Percentiles rank a stretch among this genome's conserved stretches.
Evolutionary conservation across 352 stramenopile species (phyloP).

Genomic region (Pythium apleroticum): DNA sequence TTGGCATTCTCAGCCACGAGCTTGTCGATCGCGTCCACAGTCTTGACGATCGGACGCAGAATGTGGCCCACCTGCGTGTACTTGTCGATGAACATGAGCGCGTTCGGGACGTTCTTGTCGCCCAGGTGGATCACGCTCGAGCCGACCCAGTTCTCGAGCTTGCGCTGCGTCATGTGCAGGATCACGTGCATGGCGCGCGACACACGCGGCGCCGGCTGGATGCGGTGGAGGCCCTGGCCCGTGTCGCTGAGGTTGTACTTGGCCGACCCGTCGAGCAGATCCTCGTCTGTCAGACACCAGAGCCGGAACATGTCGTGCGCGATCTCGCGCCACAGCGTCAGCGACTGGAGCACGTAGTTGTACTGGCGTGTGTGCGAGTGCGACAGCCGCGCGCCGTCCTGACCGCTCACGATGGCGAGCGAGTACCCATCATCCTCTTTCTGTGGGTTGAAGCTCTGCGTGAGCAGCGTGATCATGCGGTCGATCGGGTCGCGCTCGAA

Average conservation of each 20-base stretch:
- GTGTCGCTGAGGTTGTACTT: constrained; percentile 93
- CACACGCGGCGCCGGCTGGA: constrained; percentile 92
- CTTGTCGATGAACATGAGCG: constrained; percentile 99
- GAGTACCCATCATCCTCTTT: constrained; percentile 68
- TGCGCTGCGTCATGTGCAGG: constrained; percentile 78
- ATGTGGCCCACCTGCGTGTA: constrained; percentile 94
- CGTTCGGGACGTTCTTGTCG: constrained; percentile 98
- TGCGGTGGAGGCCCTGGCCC: constrained; percentile 93
- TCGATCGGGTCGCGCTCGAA: constrained; percentile 97
- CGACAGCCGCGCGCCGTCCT: constrained; percentile 91
- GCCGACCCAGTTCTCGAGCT: constrained; percentile 88
- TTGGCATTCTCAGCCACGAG: constrained; percentile 51
- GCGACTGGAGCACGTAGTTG: constrained; percentile 95
- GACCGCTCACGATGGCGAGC: constrained; percentile 92
- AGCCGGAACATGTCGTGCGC: constrained; percentile 96
- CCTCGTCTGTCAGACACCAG: constrained; percentile 94
- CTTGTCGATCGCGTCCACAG: constrained; percentile 68
- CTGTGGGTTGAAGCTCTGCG: constrained; percentile 83
- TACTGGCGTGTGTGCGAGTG: constrained; percentile 95
- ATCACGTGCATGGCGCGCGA: constrained; percentile 95
- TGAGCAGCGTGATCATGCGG: constrained; percentile 92
- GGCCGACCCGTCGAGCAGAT: constrained; percentile 82
- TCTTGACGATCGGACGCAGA: constrained; percentile 87
- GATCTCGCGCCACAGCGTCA: constrained; percentile 96
- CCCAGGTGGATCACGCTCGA: constrained; percentile 96